Percentiles rank a stretch among this genome's conserved stretches.
These are phyloP conservation scores for Klebsormidium nitens DNA, from an alignment of 139 green algal species.

Conservation along the genomic window DNA sequence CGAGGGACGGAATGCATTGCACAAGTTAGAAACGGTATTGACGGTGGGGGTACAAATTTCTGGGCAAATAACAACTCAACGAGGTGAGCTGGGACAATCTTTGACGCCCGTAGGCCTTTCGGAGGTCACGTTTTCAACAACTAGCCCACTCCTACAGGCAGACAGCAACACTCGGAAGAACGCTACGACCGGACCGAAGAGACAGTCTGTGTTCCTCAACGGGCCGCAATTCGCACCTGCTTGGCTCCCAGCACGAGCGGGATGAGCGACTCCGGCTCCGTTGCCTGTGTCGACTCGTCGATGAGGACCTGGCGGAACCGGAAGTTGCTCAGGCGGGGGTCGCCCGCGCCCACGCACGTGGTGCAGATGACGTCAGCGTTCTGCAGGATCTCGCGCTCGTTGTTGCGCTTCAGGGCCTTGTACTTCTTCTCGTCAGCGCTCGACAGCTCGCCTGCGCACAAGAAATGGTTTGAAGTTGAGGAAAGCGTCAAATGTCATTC, in stretches of 20 bases:
- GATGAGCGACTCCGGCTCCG: slow-evolving; percentile 90
- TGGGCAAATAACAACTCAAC: too few species aligned
- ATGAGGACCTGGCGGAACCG: slow-evolving; percentile 87
- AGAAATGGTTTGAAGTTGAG: too few species aligned
- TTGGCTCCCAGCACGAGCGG: slow-evolving; percentile 92
- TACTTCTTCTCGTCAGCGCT: slow-evolving; percentile 84
- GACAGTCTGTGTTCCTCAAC: too few species aligned
- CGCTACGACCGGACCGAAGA: too few species aligned
- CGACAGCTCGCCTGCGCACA: slow-evolving; percentile 61
- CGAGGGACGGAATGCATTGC: too few species aligned
- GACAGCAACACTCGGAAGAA: neutral
- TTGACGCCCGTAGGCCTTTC: too few species aligned
- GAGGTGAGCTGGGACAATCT: too few species aligned
- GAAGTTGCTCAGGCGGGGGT: slow-evolving; percentile 75
- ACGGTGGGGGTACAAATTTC: too few species aligned
- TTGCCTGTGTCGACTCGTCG: slow-evolving; percentile 91
- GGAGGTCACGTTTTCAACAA: too few species aligned
- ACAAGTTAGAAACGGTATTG: too few species aligned
- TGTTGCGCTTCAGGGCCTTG: slow-evolving; percentile 41
- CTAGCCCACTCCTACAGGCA: neutral
- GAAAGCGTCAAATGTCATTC: too few species aligned
- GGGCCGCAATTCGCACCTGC: slow-evolving; percentile 29
- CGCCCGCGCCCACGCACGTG: slow-evolving; percentile 88
- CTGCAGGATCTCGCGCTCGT: slow-evolving; percentile 80
- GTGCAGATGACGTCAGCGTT: slow-evolving; percentile 81